Percentiles rank a stretch among this genome's conserved stretches.
phyloP scores from a whole-genome alignment of 2,329 filamentous ascomycete species.

The Penicillium crustosum region DNA sequence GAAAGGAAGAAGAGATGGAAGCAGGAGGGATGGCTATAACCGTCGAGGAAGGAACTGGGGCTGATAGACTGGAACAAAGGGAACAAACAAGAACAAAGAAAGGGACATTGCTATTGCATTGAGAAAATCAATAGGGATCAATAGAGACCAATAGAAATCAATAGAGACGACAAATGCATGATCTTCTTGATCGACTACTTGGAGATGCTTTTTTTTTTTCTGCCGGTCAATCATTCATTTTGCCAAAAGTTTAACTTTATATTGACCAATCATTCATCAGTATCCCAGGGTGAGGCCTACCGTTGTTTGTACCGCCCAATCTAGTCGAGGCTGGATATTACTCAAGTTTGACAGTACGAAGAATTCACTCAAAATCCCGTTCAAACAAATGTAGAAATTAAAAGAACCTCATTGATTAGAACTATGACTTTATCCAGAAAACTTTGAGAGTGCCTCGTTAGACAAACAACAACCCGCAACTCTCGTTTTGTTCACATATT shows the following conservation, averaged over 20 bases:
- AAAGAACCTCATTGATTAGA: no score
- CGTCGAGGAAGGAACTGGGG: not conserved
- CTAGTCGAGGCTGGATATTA: not conserved
- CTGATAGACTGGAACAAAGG: not conserved
- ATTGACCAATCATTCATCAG: not conserved
- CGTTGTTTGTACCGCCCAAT: not conserved
- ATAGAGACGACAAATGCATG: not conserved
- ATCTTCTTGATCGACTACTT: not conserved
- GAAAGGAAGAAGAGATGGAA: not conserved
- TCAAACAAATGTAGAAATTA: not conserved
- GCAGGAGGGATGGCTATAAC: not conserved
- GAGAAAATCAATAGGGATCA: not conserved
- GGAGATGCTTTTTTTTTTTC: conserved; percentile 3
- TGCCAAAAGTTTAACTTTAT: not conserved
- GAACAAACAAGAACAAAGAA: not conserved
- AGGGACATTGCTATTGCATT: not conserved
- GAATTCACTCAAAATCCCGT: no score
- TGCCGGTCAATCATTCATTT: not conserved
- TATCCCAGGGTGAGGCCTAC: accelerated
- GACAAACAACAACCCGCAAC: not conserved
- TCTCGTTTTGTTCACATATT: not conserved
- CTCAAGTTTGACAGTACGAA: not conserved
- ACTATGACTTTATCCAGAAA: accelerated
- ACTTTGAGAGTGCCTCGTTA: not conserved
- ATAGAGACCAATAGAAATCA: not conserved